Evolutionary conservation across 169 alveolate genomes (phyloP).

Genomic region (Sarcocystis neurona): DNA sequence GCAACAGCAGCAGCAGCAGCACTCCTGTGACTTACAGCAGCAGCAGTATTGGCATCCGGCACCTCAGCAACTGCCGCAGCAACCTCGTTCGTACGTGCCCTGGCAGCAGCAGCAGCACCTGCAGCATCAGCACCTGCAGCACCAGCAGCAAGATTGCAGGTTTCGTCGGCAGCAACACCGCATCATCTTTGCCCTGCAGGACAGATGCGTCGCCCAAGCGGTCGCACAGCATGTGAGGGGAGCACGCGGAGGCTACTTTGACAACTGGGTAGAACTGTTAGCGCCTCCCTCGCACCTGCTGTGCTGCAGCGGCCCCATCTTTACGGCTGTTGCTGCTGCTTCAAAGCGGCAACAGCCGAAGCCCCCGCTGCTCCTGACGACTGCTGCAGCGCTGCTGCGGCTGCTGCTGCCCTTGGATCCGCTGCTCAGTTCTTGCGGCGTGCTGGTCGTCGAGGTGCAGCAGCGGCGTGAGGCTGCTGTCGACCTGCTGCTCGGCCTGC

Average conservation of each 20-base stretch:
- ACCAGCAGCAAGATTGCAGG: too few species aligned
- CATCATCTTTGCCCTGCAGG: slow-evolving; percentile 11
- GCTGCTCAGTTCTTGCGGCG: neutral
- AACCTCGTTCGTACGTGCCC: too few species aligned
- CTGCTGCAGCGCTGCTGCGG: neutral
- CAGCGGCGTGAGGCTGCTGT: neutral
- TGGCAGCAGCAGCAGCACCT: too few species aligned
- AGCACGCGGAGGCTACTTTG: neutral
- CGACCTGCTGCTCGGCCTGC: neutral
- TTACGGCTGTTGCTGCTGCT: too few species aligned
- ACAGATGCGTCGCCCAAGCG: neutral
- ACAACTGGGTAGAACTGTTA: neutral
- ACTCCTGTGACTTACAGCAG: too few species aligned
- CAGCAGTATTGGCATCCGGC: too few species aligned
- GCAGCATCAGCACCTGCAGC: too few species aligned
- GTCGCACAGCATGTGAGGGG: slow-evolving; percentile 8
- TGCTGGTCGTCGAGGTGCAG: slow-evolving; percentile 14
- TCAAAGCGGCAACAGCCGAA: neutral
- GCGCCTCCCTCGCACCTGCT: neutral
- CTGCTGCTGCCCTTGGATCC: slow-evolving; percentile 5
- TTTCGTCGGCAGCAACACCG: too few species aligned
- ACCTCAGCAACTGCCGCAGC: too few species aligned
- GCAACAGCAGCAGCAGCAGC: too few species aligned
- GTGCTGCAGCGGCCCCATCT: too few species aligned
- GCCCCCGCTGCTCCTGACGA: neutral